Percentiles rank a stretch among this genome's conserved stretches.
Evolutionary conservation across 352 stramenopile species (phyloP).

Genomic region (Globisporangium sylvaticum): DNA sequence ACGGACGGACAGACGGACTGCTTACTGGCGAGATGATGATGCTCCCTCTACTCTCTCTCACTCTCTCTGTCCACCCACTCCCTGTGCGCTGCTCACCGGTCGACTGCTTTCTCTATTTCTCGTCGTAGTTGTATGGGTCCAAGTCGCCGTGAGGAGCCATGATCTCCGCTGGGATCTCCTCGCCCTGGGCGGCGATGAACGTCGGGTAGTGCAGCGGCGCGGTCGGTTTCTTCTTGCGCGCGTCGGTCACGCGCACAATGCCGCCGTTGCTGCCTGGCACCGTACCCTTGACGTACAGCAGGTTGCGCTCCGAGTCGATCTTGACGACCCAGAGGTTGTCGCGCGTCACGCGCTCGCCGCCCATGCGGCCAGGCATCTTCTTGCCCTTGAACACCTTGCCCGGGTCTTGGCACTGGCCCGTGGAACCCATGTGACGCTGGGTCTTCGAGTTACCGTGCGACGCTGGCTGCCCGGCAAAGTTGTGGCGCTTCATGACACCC

Average conservation of each 20-base stretch:
- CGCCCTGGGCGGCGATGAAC: constrained; percentile 47
- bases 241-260: constrained; percentile 83
- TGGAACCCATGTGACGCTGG: constrained; percentile 95
- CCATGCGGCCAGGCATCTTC: constrained; percentile 99
- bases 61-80: neutral
- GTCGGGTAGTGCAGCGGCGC: constrained; percentile 78
- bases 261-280: constrained; percentile 90
- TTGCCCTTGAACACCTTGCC: constrained; percentile 99
- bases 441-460: constrained; percentile 98
- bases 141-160: constrained; percentile 69
- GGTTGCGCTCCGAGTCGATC: constrained; percentile 90
- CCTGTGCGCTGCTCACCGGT: neutral
- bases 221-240: constrained; percentile 77
- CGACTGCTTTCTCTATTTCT: constrained; percentile 41
- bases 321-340: constrained; percentile 95
- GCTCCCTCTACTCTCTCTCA: no score
- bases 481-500: constrained; percentile 98
- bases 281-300: constrained; percentile 92
- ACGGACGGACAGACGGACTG: neutral
- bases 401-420: constrained; percentile 97
- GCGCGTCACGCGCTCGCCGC: constrained; percentile 90
- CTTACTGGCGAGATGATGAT: neutral
- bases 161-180: constrained; percentile 57
- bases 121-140: constrained; percentile 87
- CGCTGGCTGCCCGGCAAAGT: constrained; percentile 95